Conservation (phyloP, 106 monocot genomes). For the Hemerocallis citrina region DNA sequence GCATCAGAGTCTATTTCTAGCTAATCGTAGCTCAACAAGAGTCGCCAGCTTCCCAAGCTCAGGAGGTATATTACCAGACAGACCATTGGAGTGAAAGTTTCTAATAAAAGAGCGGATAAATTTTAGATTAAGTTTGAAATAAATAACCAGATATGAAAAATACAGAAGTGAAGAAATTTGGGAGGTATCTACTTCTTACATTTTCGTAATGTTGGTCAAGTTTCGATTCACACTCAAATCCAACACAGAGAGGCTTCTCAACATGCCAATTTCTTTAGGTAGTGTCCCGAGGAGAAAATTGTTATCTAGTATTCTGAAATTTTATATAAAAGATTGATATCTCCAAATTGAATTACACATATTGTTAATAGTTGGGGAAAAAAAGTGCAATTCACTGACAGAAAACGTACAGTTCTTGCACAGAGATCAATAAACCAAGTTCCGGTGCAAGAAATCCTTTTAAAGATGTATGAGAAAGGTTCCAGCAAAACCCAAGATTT, state of each 20-base stretch:
- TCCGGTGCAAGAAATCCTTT: conserved; percentile 80
- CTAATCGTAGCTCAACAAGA: conserved; percentile 66
- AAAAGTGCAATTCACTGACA: background rate
- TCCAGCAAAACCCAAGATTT: conserved; percentile 25
- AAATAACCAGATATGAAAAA: background rate
- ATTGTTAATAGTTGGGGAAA: background rate
- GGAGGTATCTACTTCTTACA: conserved; percentile 32
- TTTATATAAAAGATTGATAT: background rate
- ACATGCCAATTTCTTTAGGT: conserved; percentile 64
- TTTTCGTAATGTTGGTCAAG: conserved; percentile 45
- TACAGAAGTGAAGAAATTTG: background rate
- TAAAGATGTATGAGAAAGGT: conserved; percentile 58
- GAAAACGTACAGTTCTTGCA: conserved; percentile 66
- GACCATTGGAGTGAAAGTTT: conserved; percentile 70
- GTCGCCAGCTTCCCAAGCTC: conserved; percentile 55
- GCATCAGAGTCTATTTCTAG: conserved; percentile 79
- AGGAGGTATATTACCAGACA: conserved; percentile 56
- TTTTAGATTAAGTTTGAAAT: background rate
- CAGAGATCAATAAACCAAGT: conserved; percentile 42
- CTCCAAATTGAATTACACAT: background rate
- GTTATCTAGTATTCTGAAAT: conserved; percentile 51
- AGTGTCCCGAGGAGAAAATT: conserved; percentile 67
- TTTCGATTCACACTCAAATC: conserved; percentile 52
- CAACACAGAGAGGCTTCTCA: conserved; percentile 53
- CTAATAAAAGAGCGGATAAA: conserved; percentile 25